phyloP scores from a whole-genome alignment of 805 yeast genomes.

The Debaryomyces castellii region DNA sequence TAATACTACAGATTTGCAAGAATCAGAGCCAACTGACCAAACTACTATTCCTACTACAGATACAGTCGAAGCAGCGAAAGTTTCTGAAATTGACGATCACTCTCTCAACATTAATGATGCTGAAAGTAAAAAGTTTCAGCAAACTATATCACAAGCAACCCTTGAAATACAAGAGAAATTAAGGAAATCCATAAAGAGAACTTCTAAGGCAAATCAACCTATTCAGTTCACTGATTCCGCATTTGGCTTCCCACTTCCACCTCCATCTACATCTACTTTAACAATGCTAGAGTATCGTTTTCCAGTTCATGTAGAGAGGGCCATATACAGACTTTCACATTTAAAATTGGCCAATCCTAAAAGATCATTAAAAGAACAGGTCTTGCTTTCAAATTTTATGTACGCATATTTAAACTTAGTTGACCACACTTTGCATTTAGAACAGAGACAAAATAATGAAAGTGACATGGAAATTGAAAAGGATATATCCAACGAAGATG shows the following conservation, averaged over 20 bases:
- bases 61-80: neutral
- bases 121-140: neutral
- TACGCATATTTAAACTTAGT: slow-evolving; percentile 93
- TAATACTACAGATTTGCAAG: neutral
- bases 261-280: slow-evolving; percentile 71
- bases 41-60: slow-evolving; percentile 11
- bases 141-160: slow-evolving; percentile 22
- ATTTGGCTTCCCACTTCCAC: slow-evolving; percentile 85
- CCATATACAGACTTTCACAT: slow-evolving; percentile 89
- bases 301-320: slow-evolving; percentile 95
- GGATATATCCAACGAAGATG: slow-evolving; percentile 7
- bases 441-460: slow-evolving; percentile 48
- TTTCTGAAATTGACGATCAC: neutral
- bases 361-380: slow-evolving; percentile 89
- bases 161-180: slow-evolving; percentile 44
- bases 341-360: slow-evolving; percentile 92
- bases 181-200: slow-evolving; percentile 39
- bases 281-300: slow-evolving; percentile 82
- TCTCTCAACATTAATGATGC: neutral
- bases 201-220: slow-evolving; percentile 45
- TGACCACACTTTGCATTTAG: slow-evolving; percentile 79
- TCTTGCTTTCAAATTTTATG: slow-evolving; percentile 92
- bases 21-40: neutral
- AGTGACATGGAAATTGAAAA: slow-evolving; percentile 10
- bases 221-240: slow-evolving; percentile 68